phyloP scores from a whole-genome alignment of 192 early-diverging fungal genomes.

The Coemansia biformis region DNA sequence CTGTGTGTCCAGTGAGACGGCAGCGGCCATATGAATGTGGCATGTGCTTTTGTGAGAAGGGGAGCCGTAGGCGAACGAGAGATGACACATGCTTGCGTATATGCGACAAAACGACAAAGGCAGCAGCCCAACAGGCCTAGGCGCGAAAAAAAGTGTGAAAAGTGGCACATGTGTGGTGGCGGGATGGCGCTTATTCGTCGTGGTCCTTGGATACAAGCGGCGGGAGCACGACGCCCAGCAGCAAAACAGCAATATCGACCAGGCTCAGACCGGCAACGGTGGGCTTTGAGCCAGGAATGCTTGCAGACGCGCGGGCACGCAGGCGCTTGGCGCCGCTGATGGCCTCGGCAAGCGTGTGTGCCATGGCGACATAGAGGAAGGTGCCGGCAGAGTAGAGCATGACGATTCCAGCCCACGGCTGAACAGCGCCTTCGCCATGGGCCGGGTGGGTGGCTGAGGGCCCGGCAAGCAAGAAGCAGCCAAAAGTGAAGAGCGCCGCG shows the following conservation, averaged over 20 bases:
- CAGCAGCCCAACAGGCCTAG: too few species aligned
- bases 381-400: slow-evolving; percentile 88
- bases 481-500: slow-evolving; percentile 61
- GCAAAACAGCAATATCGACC: slow-evolving; percentile 43
- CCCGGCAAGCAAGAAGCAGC: slow-evolving; percentile 17
- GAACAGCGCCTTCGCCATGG: slow-evolving; percentile 56
- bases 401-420: slow-evolving; percentile 62
- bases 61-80: too few species aligned
- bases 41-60: too few species aligned
- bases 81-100: too few species aligned
- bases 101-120: too few species aligned
- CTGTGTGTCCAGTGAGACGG: too few species aligned
- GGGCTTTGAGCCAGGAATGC: slow-evolving; percentile 3
- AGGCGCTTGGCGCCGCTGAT: slow-evolving; percentile 31
- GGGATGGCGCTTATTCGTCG: slow-evolving; percentile 29
- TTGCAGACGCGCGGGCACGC: slow-evolving; percentile 13
- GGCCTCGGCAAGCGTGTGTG: slow-evolving; percentile 72
- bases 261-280: slow-evolving; percentile 21
- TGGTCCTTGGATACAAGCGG: slow-evolving; percentile 47
- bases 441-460: neutral
- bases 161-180: too few species aligned
- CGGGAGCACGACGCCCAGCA: slow-evolving; percentile 53
- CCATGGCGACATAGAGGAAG: slow-evolving; percentile 89
- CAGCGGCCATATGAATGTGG: too few species aligned
- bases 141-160: too few species aligned